Conservation (phyloP, 2,329 filamentous ascomycete genomes). For the Aspergillus sp. region DNA sequence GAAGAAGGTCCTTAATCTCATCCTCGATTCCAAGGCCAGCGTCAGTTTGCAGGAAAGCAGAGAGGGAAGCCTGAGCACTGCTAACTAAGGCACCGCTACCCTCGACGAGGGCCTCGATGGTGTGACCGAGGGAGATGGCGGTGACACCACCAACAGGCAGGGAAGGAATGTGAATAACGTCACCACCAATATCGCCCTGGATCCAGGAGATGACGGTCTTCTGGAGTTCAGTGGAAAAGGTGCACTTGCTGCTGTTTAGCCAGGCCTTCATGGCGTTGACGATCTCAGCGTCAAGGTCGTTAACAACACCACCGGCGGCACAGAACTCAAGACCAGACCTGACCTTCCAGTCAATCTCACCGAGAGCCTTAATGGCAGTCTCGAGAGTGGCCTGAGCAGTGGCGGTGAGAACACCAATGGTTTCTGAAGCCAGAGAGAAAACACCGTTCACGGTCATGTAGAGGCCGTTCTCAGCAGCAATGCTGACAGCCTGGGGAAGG, state of each 20-base stretch:
- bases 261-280: constrained; percentile 32
- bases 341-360: constrained; percentile 27
- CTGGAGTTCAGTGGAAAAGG: constrained; percentile 30
- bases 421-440: constrained; percentile 27
- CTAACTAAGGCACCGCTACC: constrained; percentile 28
- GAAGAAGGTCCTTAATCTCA: constrained; percentile 29
- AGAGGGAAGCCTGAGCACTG: constrained; percentile 30
- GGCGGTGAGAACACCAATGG: constrained; percentile 30
- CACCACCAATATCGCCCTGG: constrained; percentile 27
- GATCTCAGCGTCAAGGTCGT: constrained; percentile 32
- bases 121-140: constrained; percentile 34
- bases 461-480: constrained; percentile 38
- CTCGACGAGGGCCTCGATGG: constrained; percentile 30
- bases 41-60: constrained; percentile 34
- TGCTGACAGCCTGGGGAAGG: constrained; percentile 29
- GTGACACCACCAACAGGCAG: constrained; percentile 30
- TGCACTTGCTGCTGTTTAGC: constrained; percentile 28
- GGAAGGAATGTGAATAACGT: constrained; percentile 28
- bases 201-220: constrained; percentile 33
- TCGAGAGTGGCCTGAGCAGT: constrained; percentile 29
- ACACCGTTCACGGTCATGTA: constrained; percentile 39
- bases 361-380: constrained; percentile 27
- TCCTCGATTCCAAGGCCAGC: constrained; percentile 27
- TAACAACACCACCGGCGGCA: constrained; percentile 34
- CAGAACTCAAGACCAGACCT: constrained; percentile 34